A percentile compares a stretch with the other conserved stretches of the same genome.
Conservation (phyloP, 2,329 filamentous ascomycete genomes). For the Tolypocladium paradoxum region DNA sequence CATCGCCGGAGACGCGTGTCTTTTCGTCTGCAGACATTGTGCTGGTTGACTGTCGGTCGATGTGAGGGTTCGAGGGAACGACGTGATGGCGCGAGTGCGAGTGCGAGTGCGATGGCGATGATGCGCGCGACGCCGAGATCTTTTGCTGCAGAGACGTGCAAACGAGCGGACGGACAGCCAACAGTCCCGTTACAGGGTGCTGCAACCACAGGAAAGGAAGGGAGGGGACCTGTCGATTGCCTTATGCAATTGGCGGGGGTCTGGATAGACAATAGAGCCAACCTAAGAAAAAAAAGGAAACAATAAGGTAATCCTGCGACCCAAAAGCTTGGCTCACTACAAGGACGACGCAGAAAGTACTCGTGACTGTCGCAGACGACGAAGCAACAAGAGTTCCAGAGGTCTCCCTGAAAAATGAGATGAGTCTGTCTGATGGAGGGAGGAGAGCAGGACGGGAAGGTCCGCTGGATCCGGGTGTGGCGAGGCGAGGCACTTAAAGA, state of each 20-base stretch:
- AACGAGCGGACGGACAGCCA: conserved; percentile 28
- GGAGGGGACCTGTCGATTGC: conserved; percentile 11
- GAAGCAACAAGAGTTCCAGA: conserved; percentile 2
- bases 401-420: not conserved
- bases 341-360: conserved; percentile 7
- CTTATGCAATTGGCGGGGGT: conserved; percentile 27
- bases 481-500: conserved; percentile 22
- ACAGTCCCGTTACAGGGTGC: conserved; percentile 11
- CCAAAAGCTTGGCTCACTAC: not conserved
- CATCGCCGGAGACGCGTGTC: conserved; percentile 71
- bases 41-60: not conserved
- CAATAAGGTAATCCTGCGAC: conserved; percentile 18
- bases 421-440: not conserved
- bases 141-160: conserved; percentile 18
- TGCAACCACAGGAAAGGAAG: conserved; percentile 9
- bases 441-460: conserved; percentile 1
- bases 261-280: conserved; percentile 4
- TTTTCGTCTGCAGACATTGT: conserved; percentile 50
- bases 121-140: conserved; percentile 17
- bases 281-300: conserved; percentile 11
- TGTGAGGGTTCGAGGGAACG: not conserved
- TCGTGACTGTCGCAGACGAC: not conserved
- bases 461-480: conserved; percentile 3
- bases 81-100: not conserved
- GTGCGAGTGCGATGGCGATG: conserved; percentile 23